Base-by-base conservation (phyloP, 352 stramenopile genomes). In the Plasmopara halstedii region DNA sequence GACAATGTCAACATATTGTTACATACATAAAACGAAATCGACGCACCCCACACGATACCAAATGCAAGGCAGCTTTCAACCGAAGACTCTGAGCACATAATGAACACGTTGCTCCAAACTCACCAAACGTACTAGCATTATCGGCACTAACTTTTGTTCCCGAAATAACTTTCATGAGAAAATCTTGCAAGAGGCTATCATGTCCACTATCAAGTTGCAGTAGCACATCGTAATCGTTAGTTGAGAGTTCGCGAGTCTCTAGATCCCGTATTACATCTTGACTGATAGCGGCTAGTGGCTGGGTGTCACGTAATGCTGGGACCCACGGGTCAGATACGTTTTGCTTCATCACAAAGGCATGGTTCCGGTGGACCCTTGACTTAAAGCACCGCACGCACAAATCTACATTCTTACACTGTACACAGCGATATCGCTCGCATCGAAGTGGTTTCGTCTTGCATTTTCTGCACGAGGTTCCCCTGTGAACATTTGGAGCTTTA, bases 191-290 rank as follows among this genome's bases (percentile, higher is more conserved):
- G n/a, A 73, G 67, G 14, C 43, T 59, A 19, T 81, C 83, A 17
- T 75, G 70, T 3, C 50, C 53, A 32, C 72, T 59, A 42, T 91
- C 80, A 0, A 91, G 55, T 26, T 91, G 66, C 10, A 90, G 56
- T 1, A 93, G 53, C 5, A 88, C 35, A 35, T 89, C 79, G 42
- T 91, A 93, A 50, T 93, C 81, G 32, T 85, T 86, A n/a, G 73
- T 88, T 22, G 79, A 86, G 6, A 93, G 59, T 27, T 93, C 81
- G 51, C 81, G 64, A 25, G 53, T 73, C 47, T 92, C 66, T 0
- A 92, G 56, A 6, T 87, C 77, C 22, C 63, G 53, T 10, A 88
- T 69, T 6, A 83, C 9, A 29, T 83, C 67, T 13, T 56, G 48
- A 5, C 35, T 60, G 17, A 82, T 56, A 35, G 42, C 25, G 20